Evolutionary conservation across 2,329 filamentous ascomycete genomes (phyloP), one percentile per base, ranked within the genome.

Genomic region (Coniochaeta sp.): DNA sequence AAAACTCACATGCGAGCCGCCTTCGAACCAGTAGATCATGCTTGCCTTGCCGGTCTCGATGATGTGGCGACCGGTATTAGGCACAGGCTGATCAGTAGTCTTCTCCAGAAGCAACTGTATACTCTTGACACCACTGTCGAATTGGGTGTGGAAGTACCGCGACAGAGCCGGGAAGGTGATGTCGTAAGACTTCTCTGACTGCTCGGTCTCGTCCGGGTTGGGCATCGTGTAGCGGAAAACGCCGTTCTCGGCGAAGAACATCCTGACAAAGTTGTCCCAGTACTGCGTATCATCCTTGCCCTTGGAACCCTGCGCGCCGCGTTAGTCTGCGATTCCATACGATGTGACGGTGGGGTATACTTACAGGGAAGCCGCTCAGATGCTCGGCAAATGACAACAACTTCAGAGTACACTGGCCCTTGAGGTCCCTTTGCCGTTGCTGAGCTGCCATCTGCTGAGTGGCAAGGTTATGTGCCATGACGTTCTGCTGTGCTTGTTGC

Each of bases 81-180:
- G 70, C 49, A 14, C 18, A 10, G 31, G 31, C 18, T 24, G 20
- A 18, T 42, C 38, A 1, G 72, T 75, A 2, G 75, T 75, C 61
- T 82, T 85, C 60, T 95, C 91, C 61, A 95, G 79, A 20, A 91
- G 82, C 64, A 97, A 79, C 65, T 96, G 90, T 60, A 97, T 89
- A 51, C 85, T 89, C 59, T 82, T 86, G 51, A 96, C 85, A 6
- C 91, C 91, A 55, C 89, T 92, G 52, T 86, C 85, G 65, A 94
- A 96, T 61, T 95, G 87, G 0, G 89, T 91, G 61, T 87, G 83
- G 65, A 96, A 96, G 67, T 94, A 97, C 61, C 92, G 84, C 30
- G 92, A 83, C 45, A 99, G 76, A 1, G 88, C 88, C 3, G 91
- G 82, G 53, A 82, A 89, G 2, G 86, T 81, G 48, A 97, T 90